A percentile compares a stretch with the other conserved stretches of the same genome.
Conservation (phyloP, 352 stramenopile genomes). For the Globisporangium echinulatum region DNA sequence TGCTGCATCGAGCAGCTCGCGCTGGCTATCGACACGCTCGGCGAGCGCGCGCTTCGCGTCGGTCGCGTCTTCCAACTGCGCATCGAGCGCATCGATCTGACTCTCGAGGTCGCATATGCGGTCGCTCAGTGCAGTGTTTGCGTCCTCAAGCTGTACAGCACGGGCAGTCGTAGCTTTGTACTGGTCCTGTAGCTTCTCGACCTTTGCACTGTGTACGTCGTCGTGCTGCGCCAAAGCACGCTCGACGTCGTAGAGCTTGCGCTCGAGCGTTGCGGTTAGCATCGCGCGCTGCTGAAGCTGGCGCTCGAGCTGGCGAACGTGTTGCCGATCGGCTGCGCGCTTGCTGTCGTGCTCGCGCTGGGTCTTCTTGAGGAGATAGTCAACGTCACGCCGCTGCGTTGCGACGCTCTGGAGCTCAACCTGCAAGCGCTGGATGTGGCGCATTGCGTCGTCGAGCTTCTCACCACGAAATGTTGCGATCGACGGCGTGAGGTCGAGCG, state of each 20-base stretch:
- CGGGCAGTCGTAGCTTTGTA: slow-evolving; percentile 20
- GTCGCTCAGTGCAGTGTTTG: slow-evolving; percentile 27
- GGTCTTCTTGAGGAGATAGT: slow-evolving; percentile 63
- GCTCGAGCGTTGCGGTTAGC: slow-evolving; percentile 52
- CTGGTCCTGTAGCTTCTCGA: slow-evolving; percentile 25
- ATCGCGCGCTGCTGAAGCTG: slow-evolving; percentile 65
- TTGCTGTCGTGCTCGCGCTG: slow-evolving; percentile 75
- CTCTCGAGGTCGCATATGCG: slow-evolving; percentile 21
- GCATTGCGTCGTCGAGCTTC: slow-evolving; percentile 54
- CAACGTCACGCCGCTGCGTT: slow-evolving; percentile 46
- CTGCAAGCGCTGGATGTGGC: slow-evolving; percentile 38
- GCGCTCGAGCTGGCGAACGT: slow-evolving; percentile 68
- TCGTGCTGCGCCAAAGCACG: slow-evolving; percentile 46
- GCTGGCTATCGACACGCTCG: slow-evolving; percentile 40
- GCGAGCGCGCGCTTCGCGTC: slow-evolving; percentile 50
- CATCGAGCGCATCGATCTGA: slow-evolving; percentile 28
- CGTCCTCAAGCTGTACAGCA: slow-evolving; percentile 27
- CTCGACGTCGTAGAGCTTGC: slow-evolving; percentile 73
- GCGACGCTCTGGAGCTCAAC: slow-evolving; percentile 66
- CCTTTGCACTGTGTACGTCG: slow-evolving; percentile 34
- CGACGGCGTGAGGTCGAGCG: slow-evolving; percentile 62
- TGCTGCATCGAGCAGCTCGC: slow-evolving; percentile 25
- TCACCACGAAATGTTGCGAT: slow-evolving; percentile 70
- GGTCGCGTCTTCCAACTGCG: slow-evolving; percentile 27
- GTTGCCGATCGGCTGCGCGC: slow-evolving; percentile 42